Evolutionary conservation across 148 eudicot genomes (phyloP).

Genomic region (Rheum nobile): DNA sequence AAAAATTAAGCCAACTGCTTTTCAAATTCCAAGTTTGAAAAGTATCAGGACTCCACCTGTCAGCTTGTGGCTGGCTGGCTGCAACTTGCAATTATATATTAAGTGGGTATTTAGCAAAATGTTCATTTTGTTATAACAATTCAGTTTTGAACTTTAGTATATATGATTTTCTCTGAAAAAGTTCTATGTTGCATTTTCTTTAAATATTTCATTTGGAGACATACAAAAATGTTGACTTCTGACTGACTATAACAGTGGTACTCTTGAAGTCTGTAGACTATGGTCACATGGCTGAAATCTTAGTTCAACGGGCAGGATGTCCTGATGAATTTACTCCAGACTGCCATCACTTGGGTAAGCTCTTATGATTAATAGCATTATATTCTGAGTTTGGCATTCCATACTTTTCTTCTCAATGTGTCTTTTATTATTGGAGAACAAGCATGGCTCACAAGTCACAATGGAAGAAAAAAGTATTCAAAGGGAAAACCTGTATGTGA

Average conservation of each 20-base stretch:
- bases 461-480: not conserved
- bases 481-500: not conserved
- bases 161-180: not conserved
- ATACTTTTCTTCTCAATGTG: not conserved
- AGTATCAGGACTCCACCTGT: too few relatives aligned
- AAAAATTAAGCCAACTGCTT: too few relatives aligned
- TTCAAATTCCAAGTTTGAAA: too few relatives aligned
- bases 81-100: too few relatives aligned
- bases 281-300: constrained; percentile 99
- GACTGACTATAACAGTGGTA: constrained; percentile 23
- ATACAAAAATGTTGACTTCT: constrained; percentile 8
- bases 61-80: too few relatives aligned
- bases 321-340: constrained; percentile 87
- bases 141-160: not conserved
- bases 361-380: not conserved
- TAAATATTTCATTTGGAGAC: not conserved
- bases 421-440: not conserved
- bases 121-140: too few relatives aligned
- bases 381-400: not conserved
- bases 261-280: constrained; percentile 93
- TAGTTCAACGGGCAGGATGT: constrained; percentile 87
- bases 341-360: constrained; percentile 98
- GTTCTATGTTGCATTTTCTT: not conserved
- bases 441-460: not conserved
- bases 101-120: too few relatives aligned